Percentiles rank a stretch among this genome's conserved stretches.
Conservation (phyloP, 208 protist species). For the Balamuthia mandrillaris region DNA sequence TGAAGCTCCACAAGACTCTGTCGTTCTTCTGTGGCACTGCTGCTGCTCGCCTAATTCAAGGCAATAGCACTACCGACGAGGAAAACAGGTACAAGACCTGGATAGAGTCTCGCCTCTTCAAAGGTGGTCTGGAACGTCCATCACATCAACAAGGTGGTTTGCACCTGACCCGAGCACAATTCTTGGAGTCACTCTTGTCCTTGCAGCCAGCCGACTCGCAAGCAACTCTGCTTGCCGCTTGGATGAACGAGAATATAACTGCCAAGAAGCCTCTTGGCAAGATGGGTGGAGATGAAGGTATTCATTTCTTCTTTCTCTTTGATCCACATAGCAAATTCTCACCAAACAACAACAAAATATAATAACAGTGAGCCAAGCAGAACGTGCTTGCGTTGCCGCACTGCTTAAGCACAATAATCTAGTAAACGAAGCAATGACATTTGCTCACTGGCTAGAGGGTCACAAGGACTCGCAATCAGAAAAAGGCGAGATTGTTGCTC, state of each 20-base stretch:
- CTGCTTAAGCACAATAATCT: slow-evolving; percentile 30
- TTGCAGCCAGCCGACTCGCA: background rate
- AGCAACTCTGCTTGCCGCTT: background rate
- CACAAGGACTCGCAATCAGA: background rate
- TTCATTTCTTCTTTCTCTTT: no score
- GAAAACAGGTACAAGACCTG: background rate
- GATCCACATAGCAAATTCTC: no score
- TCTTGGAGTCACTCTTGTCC: slow-evolving; percentile 1
- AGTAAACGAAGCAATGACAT: slow-evolving; percentile 40
- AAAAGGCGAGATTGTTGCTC: background rate
- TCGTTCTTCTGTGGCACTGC: no score
- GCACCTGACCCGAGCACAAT: background rate
- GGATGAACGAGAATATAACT: slow-evolving; percentile 15
- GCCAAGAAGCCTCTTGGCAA: slow-evolving; percentile 25
- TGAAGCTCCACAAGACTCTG: slow-evolving; percentile 14
- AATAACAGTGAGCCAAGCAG: slow-evolving; percentile 3
- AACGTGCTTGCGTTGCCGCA: background rate
- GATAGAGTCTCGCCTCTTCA: slow-evolving; percentile 20
- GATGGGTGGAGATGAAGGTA: background rate
- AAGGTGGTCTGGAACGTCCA: background rate
- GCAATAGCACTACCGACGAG: background rate
- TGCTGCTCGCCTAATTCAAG: background rate
- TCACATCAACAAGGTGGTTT: background rate
- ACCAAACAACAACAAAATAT: no score
- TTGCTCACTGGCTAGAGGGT: slow-evolving; percentile 12